Percentiles rank a stretch among this genome's conserved stretches.
phyloP scores from a whole-genome alignment of 1,284 basidiomycete genomes.

The Bondarzewia mesenterica region DNA sequence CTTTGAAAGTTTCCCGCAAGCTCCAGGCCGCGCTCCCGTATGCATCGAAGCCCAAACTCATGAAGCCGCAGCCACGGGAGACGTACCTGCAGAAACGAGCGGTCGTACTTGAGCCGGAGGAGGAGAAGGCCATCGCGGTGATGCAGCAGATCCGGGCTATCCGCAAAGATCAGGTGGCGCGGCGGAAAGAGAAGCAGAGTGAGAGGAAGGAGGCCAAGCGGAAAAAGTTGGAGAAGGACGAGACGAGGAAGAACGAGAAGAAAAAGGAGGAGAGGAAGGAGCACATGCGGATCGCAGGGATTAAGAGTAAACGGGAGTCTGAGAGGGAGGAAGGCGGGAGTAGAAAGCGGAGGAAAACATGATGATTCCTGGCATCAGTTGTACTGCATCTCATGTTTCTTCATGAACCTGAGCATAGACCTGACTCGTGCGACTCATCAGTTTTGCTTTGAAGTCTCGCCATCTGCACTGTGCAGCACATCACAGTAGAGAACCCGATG shows the following conservation, averaged over 20 bases:
- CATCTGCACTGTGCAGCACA: no score
- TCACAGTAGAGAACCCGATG: no score
- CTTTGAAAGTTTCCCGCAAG: constrained; percentile 83
- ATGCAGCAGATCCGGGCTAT: constrained; percentile 94
- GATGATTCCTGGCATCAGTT: neutral
- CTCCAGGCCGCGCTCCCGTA: constrained; percentile 88
- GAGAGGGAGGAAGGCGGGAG: constrained; percentile 49
- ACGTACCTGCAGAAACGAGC: constrained; percentile 92
- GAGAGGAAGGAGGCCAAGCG: constrained; percentile 55
- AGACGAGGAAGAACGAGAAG: constrained; percentile 60
- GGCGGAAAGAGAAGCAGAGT: constrained; percentile 78
- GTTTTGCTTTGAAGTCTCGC: no score
- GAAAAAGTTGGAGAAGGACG: constrained; percentile 69
- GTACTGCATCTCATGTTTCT: no score
- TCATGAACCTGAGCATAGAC: no score
- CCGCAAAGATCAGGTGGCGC: constrained; percentile 77
- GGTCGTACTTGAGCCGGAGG: constrained; percentile 91
- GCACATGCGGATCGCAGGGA: constrained; percentile 65
- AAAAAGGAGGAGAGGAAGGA: constrained; percentile 77
- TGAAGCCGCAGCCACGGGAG: constrained; percentile 63
- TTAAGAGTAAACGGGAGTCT: constrained; percentile 60
- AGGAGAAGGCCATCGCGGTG: constrained; percentile 87
- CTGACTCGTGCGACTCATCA: no score
- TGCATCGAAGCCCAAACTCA: constrained; percentile 85
- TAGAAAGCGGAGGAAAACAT: constrained; percentile 40